Percentiles rank a stretch among this genome's conserved stretches.
phyloP scores from a whole-genome alignment of 2,329 filamentous ascomycete species.

The Chrysosporium keratinophilum region DNA sequence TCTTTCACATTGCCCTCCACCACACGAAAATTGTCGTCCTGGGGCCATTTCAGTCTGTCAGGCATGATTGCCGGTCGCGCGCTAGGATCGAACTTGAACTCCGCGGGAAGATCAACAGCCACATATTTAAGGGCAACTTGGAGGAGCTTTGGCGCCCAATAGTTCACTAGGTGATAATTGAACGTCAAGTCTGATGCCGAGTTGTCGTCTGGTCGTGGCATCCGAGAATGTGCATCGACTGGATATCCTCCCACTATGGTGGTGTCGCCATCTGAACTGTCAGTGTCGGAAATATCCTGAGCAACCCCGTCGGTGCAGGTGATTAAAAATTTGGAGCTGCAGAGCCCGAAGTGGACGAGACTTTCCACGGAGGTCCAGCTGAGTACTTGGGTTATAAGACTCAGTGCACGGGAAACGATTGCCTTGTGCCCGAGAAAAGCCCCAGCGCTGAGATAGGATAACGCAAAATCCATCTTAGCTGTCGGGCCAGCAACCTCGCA shows the following conservation, averaged over 20 bases:
- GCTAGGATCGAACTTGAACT: slow-evolving; percentile 21
- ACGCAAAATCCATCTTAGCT: slow-evolving; percentile 22
- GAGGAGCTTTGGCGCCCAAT: slow-evolving; percentile 15
- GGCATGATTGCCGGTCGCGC: slow-evolving; percentile 20
- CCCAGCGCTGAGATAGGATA: slow-evolving; percentile 26
- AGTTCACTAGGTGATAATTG: slow-evolving; percentile 8
- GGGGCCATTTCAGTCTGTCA: slow-evolving; percentile 21
- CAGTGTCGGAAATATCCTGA: background rate
- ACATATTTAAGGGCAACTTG: slow-evolving; percentile 22
- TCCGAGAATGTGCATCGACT: background rate
- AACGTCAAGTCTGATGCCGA: slow-evolving; percentile 1
- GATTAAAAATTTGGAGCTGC: slow-evolving; percentile 20
- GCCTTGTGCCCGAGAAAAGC: slow-evolving; percentile 23
- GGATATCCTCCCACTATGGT: background rate
- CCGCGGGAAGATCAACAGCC: slow-evolving; percentile 13
- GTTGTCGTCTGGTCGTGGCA: background rate
- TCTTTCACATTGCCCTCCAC: background rate
- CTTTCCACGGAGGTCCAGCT: slow-evolving; percentile 25
- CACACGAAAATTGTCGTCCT: background rate
- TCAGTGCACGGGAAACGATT: slow-evolving; percentile 22
- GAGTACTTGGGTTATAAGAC: slow-evolving; percentile 20
- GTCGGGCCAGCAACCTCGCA: slow-evolving; percentile 13
- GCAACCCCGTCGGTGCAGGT: background rate
- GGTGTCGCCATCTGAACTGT: slow-evolving; percentile 4
- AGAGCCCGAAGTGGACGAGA: slow-evolving; percentile 23